Percentiles rank a stretch among this genome's conserved stretches.
These are phyloP conservation scores for Phytophthora melonis DNA, from an alignment of 352 stramenopile genomes.

Conservation along the genomic window DNA sequence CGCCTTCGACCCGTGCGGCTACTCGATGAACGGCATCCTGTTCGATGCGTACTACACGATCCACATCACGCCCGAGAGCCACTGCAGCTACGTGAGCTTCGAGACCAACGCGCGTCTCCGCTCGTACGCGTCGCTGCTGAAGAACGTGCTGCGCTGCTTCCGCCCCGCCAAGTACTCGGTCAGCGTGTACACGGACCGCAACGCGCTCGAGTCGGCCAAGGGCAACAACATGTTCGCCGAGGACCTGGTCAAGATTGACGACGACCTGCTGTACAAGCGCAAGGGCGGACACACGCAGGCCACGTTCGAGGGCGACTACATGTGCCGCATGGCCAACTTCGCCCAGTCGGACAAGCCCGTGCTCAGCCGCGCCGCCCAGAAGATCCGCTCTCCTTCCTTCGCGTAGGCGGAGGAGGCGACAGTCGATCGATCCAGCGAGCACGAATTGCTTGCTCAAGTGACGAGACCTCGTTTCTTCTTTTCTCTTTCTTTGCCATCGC, in stretches of 20 bases:
- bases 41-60: slow-evolving; percentile 99
- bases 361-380: slow-evolving; percentile 61
- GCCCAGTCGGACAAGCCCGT: slow-evolving; percentile 52
- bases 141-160: slow-evolving; percentile 98
- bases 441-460: slow-evolving; percentile 1
- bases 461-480: slow-evolving; percentile 9
- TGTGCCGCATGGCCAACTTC: slow-evolving; percentile 88
- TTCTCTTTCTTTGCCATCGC: slow-evolving; percentile 15
- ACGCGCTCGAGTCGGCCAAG: slow-evolving; percentile 73
- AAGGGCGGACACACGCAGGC: slow-evolving; percentile 85
- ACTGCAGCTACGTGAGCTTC: slow-evolving; percentile 98
- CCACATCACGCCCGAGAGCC: slow-evolving; percentile 97
- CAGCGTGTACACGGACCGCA: slow-evolving; percentile 96
- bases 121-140: slow-evolving; percentile 93
- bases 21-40: slow-evolving; percentile 99
- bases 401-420: slow-evolving; percentile 45
- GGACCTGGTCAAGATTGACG: slow-evolving; percentile 75
- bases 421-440: slow-evolving; percentile 1
- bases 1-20: slow-evolving; percentile 99
- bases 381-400: slow-evolving; percentile 83
- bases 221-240: slow-evolving; percentile 77
- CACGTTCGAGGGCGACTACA: slow-evolving; percentile 87
- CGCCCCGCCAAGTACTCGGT: slow-evolving; percentile 97
- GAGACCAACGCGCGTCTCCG: slow-evolving; percentile 96
- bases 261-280: slow-evolving; percentile 85